Conservation (phyloP, 2,329 filamentous ascomycete genomes). For the Penicillium sp. region DNA sequence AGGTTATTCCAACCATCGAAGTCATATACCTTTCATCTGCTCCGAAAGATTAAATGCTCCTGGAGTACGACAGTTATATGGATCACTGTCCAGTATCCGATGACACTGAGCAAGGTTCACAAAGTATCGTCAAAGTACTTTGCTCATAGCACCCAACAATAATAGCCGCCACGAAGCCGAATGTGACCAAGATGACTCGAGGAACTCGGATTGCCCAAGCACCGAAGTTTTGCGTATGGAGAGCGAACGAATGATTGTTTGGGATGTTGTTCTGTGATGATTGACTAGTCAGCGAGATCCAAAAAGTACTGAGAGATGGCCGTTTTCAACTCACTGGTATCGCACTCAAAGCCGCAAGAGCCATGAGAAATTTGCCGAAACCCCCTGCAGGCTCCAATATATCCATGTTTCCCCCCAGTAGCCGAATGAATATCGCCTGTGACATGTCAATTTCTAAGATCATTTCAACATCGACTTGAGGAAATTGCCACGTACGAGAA, state of each 20-base stretch:
- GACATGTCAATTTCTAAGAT: not conserved
- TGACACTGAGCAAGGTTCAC: slow-evolving; percentile 50
- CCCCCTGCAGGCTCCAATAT: slow-evolving; percentile 33
- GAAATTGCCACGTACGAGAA: slow-evolving; percentile 26
- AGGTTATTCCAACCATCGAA: slow-evolving; percentile 37
- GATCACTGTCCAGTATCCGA: slow-evolving; percentile 54
- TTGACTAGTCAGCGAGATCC: not conserved
- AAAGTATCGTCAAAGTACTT: slow-evolving; percentile 40
- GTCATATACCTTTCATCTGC: slow-evolving; percentile 37
- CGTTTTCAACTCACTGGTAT: slow-evolving; percentile 30
- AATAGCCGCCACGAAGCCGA: slow-evolving; percentile 36
- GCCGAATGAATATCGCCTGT: slow-evolving; percentile 41
- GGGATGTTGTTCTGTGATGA: slow-evolving; percentile 39
- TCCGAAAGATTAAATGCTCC: slow-evolving; percentile 40
- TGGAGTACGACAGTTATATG: slow-evolving; percentile 38
- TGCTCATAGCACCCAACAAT: slow-evolving; percentile 37
- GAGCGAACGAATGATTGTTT: slow-evolving; percentile 42
- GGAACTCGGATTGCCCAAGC: slow-evolving; percentile 38
- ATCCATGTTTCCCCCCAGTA: slow-evolving; percentile 42
- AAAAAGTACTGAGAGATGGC: not conserved
- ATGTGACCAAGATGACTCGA: slow-evolving; percentile 36
- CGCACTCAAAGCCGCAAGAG: slow-evolving; percentile 36
- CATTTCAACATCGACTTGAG: not conserved
- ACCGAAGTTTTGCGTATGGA: slow-evolving; percentile 39
- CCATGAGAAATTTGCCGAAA: slow-evolving; percentile 40